Evolutionary conservation across 2,329 filamentous ascomycete genomes (phyloP), one percentile per base, ranked within the genome.

Genomic region (Monilinia fructigena): DNA sequence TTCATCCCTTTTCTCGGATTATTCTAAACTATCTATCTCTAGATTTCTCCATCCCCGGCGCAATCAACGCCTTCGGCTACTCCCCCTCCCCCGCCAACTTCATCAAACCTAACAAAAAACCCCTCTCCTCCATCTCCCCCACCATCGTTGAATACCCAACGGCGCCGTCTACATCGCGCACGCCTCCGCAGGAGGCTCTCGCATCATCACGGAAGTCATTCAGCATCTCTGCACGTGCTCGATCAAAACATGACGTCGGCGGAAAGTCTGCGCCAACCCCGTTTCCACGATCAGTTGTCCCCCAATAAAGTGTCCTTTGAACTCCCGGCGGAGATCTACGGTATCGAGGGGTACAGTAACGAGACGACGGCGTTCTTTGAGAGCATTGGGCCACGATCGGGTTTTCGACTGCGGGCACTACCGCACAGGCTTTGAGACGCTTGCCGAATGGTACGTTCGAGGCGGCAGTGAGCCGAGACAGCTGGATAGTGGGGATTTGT

Each of bases 391-490:
- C 87, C 70, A 89, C 87, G 72, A 81, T 90, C 3, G 84, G 83
- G 0, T 89, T 83, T 18, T 81, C 80, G 0, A 80, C 81, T 0
- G 86, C 83, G 0, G 75, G 78, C 69, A 88, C 85, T 68, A 80
- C 82, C 4, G 86, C 85, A 4, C 87, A 97, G 77, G 88, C 85
- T 0, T 76, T 97, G 66, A 81, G 84, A 45, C 77, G 85, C 58
- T 72, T 86, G 61, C 73, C 72, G 0, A 88, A 88, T 66, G 90
- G 72, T 0, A 84, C 82, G 0, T 96, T 95, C 76, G 90, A 94
- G 79, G 90, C 91, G 3, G 91, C 86, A 85, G 87, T 1, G 92
- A 96, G 77, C 89, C 89, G 31, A 85, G 92, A 69, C 91, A 93
- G 81, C 76, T 79, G 72, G 87, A 89, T 73, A 91, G 88, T 65